Evolutionary conservation across 345 rosid genomes (phyloP).

Genomic region (Eucalyptus tenuipes): DNA sequence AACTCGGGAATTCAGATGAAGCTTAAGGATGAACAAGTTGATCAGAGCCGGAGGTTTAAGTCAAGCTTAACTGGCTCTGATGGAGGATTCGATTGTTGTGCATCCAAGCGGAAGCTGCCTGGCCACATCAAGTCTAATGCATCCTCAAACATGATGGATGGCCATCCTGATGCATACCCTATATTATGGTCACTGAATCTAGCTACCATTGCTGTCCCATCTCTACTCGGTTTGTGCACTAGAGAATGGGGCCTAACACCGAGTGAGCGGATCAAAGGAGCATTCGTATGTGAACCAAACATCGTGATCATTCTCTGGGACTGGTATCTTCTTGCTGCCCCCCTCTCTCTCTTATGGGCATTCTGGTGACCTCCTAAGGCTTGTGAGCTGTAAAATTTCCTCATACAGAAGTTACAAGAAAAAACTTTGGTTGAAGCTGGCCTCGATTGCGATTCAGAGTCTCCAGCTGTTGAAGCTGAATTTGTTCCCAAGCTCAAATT

Average conservation of each 20-base stretch:
- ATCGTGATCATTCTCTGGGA: slow-evolving; percentile 48
- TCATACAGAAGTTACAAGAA: slow-evolving; percentile 68
- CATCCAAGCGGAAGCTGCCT: slow-evolving; percentile 60
- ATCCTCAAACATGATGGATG: slow-evolving; percentile 23
- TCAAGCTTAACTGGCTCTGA: not conserved
- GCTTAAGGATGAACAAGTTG: not conserved
- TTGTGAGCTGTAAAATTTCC: slow-evolving; percentile 67
- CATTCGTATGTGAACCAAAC: slow-evolving; percentile 24
- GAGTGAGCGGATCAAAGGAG: slow-evolving; percentile 30
- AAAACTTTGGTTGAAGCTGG: slow-evolving; percentile 33
- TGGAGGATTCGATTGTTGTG: not conserved
- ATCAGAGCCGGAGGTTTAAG: slow-evolving; percentile 1
- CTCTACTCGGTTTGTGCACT: slow-evolving; percentile 37
- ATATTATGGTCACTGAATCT: slow-evolving; percentile 25
- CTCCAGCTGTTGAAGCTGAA: slow-evolving; percentile 22
- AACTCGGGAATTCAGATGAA: not conserved
- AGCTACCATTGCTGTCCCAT: slow-evolving; percentile 23
- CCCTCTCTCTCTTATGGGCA: slow-evolving; percentile 74
- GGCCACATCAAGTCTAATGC: slow-evolving; percentile 52
- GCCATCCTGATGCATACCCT: slow-evolving; percentile 18
- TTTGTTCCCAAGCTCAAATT: slow-evolving; percentile 45
- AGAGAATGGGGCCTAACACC: slow-evolving; percentile 47
- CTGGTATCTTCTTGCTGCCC: slow-evolving; percentile 48
- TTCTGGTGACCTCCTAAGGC: slow-evolving; percentile 82
- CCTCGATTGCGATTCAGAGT: slow-evolving; percentile 12